phyloP scores from a whole-genome alignment of 768 basidiomycete genomes.

The Podaxis pistillaris region DNA sequence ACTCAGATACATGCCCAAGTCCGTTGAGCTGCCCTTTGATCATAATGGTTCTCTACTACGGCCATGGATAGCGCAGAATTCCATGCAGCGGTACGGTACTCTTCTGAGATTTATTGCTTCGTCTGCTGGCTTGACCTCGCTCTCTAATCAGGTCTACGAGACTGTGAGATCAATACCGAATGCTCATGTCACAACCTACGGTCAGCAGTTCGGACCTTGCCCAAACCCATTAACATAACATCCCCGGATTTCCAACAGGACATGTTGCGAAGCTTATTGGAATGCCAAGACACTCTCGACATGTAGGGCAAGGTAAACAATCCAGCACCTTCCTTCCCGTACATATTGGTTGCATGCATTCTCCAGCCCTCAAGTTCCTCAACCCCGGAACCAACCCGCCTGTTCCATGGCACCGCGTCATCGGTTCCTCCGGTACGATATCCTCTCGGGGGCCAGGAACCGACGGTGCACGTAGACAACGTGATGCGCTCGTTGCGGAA shows the following conservation, averaged over 20 bases:
- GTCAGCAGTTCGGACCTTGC: conserved; percentile 31
- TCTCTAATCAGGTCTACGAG: conserved; percentile 58
- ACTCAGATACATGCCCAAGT: no score
- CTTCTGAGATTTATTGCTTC: not conserved
- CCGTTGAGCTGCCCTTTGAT: conserved; percentile 46
- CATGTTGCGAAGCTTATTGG: conserved; percentile 80
- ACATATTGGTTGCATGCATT: not conserved
- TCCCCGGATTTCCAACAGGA: conserved; percentile 36
- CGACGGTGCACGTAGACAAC: conserved; percentile 71
- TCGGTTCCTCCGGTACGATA: conserved; percentile 67
- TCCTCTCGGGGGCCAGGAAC: conserved; percentile 87
- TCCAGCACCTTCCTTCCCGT: not conserved
- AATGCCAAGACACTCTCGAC: conserved; percentile 76
- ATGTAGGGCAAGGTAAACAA: conserved; percentile 74
- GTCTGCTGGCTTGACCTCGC: not conserved
- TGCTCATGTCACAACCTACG: conserved; percentile 73
- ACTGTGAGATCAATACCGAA: conserved; percentile 68
- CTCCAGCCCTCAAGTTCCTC: conserved; percentile 74
- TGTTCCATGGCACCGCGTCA: conserved; percentile 81
- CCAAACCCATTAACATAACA: not conserved
- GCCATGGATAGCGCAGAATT: conserved; percentile 35
- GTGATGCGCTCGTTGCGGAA: conserved; percentile 74
- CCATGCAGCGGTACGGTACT: conserved; percentile 30
- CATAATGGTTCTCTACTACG: not conserved
- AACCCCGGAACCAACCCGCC: conserved; percentile 57